phyloP scores from a whole-genome alignment of 2,329 filamentous ascomycete genomes.

The Phaeosphaeria sp. region DNA sequence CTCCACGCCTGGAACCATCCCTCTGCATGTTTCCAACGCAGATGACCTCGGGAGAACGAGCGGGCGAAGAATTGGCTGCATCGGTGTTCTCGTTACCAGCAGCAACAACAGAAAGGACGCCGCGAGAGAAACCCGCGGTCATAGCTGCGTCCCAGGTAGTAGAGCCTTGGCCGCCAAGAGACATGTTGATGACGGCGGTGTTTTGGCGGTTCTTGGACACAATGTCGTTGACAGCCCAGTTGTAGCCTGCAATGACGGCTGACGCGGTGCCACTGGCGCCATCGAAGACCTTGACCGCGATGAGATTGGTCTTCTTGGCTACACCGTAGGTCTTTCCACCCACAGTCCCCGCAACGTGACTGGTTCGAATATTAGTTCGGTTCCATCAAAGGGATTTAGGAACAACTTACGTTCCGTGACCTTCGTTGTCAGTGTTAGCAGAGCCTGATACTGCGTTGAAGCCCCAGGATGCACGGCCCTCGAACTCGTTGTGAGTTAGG shows the following conservation, averaged over 20 bases:
- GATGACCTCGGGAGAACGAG: conserved; percentile 43
- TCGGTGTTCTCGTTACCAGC: conserved; percentile 44
- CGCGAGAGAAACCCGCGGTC: conserved; percentile 36
- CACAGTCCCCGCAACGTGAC: conserved; percentile 42
- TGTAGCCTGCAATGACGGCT: conserved; percentile 36
- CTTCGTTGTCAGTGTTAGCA: conserved; percentile 31
- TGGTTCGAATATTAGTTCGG: background rate
- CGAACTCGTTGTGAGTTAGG: conserved; percentile 55
- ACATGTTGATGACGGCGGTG: conserved; percentile 48
- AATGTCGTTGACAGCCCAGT: conserved; percentile 46
- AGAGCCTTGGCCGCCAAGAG: conserved; percentile 40
- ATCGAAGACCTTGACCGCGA: conserved; percentile 47
- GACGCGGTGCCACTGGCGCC: conserved; percentile 23
- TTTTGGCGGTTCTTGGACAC: conserved; percentile 33
- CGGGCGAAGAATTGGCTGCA: conserved; percentile 38
- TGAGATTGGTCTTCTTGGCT: conserved; percentile 41
- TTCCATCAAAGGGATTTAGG: background rate
- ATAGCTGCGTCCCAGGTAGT: conserved; percentile 43
- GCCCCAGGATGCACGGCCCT: conserved; percentile 37
- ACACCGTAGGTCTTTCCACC: conserved; percentile 41
- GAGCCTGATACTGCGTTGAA: conserved; percentile 34
- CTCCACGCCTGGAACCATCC: conserved; percentile 24
- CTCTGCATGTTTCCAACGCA: conserved; percentile 45
- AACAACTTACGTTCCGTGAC: conserved; percentile 34
- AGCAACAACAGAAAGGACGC: conserved; percentile 45